phyloP scores from a whole-genome alignment of 2,329 filamentous ascomycete genomes.

The Fusarium drepaniforme region DNA sequence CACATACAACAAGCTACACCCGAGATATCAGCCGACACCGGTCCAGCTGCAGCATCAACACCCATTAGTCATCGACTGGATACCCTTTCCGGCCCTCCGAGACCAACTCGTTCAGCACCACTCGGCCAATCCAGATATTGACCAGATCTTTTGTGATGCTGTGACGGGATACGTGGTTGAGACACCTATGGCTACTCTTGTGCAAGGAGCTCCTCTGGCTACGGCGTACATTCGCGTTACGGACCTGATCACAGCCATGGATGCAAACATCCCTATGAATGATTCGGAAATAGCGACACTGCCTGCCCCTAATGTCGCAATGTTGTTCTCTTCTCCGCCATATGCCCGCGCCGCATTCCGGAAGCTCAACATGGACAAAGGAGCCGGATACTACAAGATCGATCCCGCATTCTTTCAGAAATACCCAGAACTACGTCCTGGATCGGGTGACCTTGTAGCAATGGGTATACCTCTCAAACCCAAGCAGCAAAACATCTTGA shows the following conservation, averaged over 20 bases:
- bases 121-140: slow-evolving; percentile 47
- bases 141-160: slow-evolving; percentile 50
- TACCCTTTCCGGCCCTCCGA: slow-evolving; percentile 46
- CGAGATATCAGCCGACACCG: slow-evolving; percentile 45
- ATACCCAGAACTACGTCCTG: slow-evolving; percentile 48
- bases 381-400: slow-evolving; percentile 49
- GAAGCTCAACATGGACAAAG: slow-evolving; percentile 48
- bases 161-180: slow-evolving; percentile 50
- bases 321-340: slow-evolving; percentile 38
- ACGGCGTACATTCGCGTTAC: slow-evolving; percentile 47
- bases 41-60: slow-evolving; percentile 40
- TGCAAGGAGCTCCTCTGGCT: slow-evolving; percentile 40
- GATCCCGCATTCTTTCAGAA: slow-evolving; percentile 49
- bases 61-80: slow-evolving; percentile 49
- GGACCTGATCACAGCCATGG: slow-evolving; percentile 47
- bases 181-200: slow-evolving; percentile 44
- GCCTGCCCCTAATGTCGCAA: slow-evolving; percentile 34
- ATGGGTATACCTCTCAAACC: slow-evolving; percentile 46
- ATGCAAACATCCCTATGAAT: not conserved
- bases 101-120: slow-evolving; percentile 47
- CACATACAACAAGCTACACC: slow-evolving; percentile 45
- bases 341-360: slow-evolving; percentile 45
- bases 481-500: slow-evolving; percentile 44
- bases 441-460: slow-evolving; percentile 41
- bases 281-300: slow-evolving; percentile 19